Base-by-base conservation (phyloP, 2,329 filamentous ascomycete species). In the Coniella vitis region DNA sequence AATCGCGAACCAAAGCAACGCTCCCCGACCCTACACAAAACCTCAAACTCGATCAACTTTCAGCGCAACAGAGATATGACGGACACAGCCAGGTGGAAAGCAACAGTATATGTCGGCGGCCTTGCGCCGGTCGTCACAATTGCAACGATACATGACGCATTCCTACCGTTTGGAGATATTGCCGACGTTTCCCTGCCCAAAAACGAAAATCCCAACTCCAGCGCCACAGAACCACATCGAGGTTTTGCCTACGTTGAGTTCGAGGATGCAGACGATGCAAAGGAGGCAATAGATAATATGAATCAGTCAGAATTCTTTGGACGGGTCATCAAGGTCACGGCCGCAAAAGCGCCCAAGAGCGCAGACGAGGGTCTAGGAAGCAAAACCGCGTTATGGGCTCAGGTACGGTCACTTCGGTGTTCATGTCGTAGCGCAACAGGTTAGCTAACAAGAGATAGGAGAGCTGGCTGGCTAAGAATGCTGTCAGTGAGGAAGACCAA, bases 231-330 rank as follows among this genome's bases (percentile, higher is more conserved):
- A 36, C 72, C 82, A 25, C 93, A 98, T 65, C 78, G 90, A 45
- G 93, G 94, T 1, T 98, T 97, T 66, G 93, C 90, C 51, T 97
- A 98, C 64, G 87, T 98, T 44, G 93, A 98, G 63, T 98, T 87
- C 62, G 90, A 96, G 60, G 79, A 89, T 49, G 76, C 82, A 12
- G 80, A 84, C 49, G 93, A 98, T 68, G 91, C 90, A 22, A 84
- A 84, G 61, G 91, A 97, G 68, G 93, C 93, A 44, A 95, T 98
- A 65, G 90, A 97, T 74, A 98, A 98, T 64, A 97, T 98, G 91
- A 89, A 98, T 64, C 90, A 95, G 65, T 86, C 90, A 53, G 91
- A 97, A 69, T 79, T 98, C 39, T 97, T 91, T 64, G 94, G 93
- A 10, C 81, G 88, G 52, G 84, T 93, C 13, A 85, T 98, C 65